Percentiles rank a stretch among this genome's conserved stretches.
Conservation (phyloP, 2,329 filamentous ascomycete species). For the Phialophora verrucosa region DNA sequence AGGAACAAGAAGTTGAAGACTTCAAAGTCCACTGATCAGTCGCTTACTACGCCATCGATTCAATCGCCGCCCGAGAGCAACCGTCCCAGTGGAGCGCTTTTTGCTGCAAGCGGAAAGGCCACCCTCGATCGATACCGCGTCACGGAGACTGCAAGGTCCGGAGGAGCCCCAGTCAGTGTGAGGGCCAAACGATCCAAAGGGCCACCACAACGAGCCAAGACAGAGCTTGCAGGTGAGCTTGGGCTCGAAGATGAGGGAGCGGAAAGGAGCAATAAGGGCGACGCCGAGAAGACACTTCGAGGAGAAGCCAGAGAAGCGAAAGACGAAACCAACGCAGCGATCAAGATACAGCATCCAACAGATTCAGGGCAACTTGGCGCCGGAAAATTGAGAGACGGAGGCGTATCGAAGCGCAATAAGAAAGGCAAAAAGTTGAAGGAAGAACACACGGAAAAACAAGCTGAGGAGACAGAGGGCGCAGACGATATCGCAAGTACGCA, state of each 20-base stretch:
- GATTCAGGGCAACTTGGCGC: neutral
- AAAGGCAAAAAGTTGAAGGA: neutral
- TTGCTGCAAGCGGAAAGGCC: conserved; percentile 27
- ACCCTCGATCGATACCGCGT: conserved; percentile 29
- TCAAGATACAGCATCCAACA: neutral
- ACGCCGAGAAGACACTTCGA: neutral
- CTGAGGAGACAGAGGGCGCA: conserved; percentile 49
- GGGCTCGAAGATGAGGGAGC: conserved; percentile 1
- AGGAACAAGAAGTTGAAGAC: conserved; percentile 48
- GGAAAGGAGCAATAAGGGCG: conserved; percentile 2
- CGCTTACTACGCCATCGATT: neutral
- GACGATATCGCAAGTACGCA: conserved; percentile 40
- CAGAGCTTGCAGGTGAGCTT: conserved; percentile 37
- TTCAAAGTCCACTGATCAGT: conserved; percentile 36
- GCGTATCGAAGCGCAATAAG: conserved; percentile 22
- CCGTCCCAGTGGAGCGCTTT: neutral
- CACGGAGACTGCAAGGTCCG: conserved; percentile 23
- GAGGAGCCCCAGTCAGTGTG: neutral
- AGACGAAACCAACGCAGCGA: neutral
- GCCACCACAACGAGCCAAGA: neutral
- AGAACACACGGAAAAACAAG: conserved; percentile 15
- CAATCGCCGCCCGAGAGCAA: neutral
- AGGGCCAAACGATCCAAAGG: conserved; percentile 39
- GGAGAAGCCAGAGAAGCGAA: conserved; percentile 11
- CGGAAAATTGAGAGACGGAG: neutral